Base-by-base conservation (phyloP, 345 rosid genomes). In the Geranium brycei region DNA sequence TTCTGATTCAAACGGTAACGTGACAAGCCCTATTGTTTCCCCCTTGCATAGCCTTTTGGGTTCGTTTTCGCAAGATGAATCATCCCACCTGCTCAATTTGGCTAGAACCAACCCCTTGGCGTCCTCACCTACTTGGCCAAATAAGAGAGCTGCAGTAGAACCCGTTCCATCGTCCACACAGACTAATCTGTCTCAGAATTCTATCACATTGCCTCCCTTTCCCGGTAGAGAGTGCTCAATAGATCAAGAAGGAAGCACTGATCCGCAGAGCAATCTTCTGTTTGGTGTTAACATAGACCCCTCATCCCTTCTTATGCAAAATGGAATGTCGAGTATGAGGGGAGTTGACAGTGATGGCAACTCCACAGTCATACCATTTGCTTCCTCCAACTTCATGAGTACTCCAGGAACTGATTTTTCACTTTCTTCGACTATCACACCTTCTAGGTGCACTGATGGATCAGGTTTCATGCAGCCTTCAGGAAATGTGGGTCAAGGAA, bases 241-340 rank as follows among this genome's bases (percentile, higher is more conserved):
- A 59, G 98, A 87, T 63, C 96, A 83, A 79, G 97, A 89, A 64
- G 97, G 82, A 60, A 81, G 71, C 51, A 70, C 74, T 35, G 97
- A 90, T 76, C 89, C 90, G 17, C 99, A 88, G 53, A 83, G 86
- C 80, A 93, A 81, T 78, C 89, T 86, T 75, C 79, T 93, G 12
- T 93, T 93, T 62, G 97, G 99, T 57, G 96, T 88, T 57, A 93
- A 86, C 67, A 80, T 87, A 68, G 99, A 90, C 62, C 88, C 86
- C 19, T 82, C 96, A 10, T 82, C 99, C 19, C 91, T 90, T 65
- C 73, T 93, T 68, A 76, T 92, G 78, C 97, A 85, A 61, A 90
- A 76, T 65, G 96, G 89, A 67, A 79, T 92, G 74, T 75, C 97
- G 38, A 74, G 83, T 79, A 83, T 92, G 62, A 69, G 91, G 71